Evolutionary conservation across 2,329 filamentous ascomycete genomes (phyloP), one percentile per base, ranked within the genome.

Genomic region (Keithomyces neogunnii): DNA sequence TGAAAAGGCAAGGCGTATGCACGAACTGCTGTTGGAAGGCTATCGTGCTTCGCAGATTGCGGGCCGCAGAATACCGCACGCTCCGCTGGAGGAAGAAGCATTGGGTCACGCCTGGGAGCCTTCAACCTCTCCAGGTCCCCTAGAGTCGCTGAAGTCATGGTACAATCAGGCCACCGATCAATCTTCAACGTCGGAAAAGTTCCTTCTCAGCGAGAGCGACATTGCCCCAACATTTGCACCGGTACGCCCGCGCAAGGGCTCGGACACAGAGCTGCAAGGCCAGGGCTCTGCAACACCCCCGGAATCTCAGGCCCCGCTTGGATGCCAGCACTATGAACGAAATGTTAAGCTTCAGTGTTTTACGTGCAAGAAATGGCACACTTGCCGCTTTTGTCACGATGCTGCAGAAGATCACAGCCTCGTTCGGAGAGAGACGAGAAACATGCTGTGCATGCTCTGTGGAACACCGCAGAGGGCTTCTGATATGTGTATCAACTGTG

Each of bases 371-470:
- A 85, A 81, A 61, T 99, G 93, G 93, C 95, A 96, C 63, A 88
- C 92, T 0, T 99, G 93, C 66, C 85, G 93, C 19, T 86, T 97
- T 63, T 99, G 93, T 63, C 93, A 99, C 63, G 90, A 99, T 65
- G 81, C 84, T 47, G 79, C 74, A 7, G 89, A 96, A 62, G 83
- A 89, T 59, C 89, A 96, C 66, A 76, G 73, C 53, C 74, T 99
- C 51, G 82, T 91, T 59, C 82, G 93, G 48, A 85, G 84, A 59
- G 86, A 88, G 60, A 99, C 92, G 6, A 86, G 85, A 66, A 86
- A 96, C 62, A 99, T 99, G 93, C 78, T 99, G 5, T 99, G 93
- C 67, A 99, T 99, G 93, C 76, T 90, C 31, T 99, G 93, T 66
- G 82, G 84, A 5, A 89, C 86, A 51, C 85, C 93, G 2, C 93